phyloP scores from a whole-genome alignment of 2,329 filamentous ascomycete genomes.

The Pestalotiopsis fici region DNA sequence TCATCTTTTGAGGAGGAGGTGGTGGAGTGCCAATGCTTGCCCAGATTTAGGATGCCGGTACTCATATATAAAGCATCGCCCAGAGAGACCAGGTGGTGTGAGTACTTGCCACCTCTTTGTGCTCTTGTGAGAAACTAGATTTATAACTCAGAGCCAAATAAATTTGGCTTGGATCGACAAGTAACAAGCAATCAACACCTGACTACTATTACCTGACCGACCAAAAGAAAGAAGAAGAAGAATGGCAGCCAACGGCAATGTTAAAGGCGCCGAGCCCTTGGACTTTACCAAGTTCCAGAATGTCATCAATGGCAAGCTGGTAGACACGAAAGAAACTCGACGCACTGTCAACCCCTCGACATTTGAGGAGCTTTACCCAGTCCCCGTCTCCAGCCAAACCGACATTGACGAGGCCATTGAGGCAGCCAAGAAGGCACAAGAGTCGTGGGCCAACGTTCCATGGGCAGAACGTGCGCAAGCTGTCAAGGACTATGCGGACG shows the following conservation, averaged over 20 bases:
- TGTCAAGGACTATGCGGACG: conserved; percentile 19
- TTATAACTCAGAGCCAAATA: no score
- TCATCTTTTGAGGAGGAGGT: background rate
- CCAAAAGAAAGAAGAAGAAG: background rate
- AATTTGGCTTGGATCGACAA: no score
- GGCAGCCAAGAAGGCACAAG: conserved; percentile 47
- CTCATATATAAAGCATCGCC: background rate
- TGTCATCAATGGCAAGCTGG: conserved; percentile 50
- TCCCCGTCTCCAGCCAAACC: conserved; percentile 46
- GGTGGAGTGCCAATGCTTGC: background rate
- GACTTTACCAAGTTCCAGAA: conserved; percentile 46
- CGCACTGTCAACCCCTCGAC: conserved; percentile 54
- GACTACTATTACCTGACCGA: background rate
- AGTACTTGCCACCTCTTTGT: no score
- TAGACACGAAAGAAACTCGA: conserved; percentile 42
- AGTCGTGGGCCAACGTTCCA: conserved; percentile 41
- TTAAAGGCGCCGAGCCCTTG: background rate
- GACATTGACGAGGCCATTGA: conserved; percentile 53
- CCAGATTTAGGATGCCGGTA: background rate
- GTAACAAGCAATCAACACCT: no score
- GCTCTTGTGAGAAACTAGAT: no score
- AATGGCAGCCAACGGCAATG: background rate
- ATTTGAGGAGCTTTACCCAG: conserved; percentile 46
- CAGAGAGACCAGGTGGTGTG: background rate
- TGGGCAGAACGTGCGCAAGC: conserved; percentile 30